Conservation (phyloP, 1,139 yeast genomes). For the Yamadazyma triangularis region DNA sequence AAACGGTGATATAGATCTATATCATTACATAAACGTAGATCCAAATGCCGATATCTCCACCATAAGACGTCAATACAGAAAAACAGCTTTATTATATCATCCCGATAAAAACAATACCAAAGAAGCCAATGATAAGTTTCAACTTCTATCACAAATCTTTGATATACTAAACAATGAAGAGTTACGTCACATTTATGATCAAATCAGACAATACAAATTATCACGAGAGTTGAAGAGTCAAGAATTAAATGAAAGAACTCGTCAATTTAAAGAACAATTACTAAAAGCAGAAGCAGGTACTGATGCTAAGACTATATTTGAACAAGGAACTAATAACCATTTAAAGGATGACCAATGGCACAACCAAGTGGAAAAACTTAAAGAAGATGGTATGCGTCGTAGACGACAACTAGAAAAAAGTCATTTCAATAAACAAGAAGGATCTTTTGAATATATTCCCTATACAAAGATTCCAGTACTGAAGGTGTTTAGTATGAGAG, state of each 20-base stretch:
- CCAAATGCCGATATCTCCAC: slow-evolving; percentile 43
- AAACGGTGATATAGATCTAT: slow-evolving; percentile 22
- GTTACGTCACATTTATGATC: slow-evolving; percentile 33
- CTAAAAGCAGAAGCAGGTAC: slow-evolving; percentile 24
- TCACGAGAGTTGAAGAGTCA: slow-evolving; percentile 11
- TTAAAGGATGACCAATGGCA: slow-evolving; percentile 9
- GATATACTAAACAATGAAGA: slow-evolving; percentile 31
- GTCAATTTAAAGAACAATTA: slow-evolving; percentile 30
- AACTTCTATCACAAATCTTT: slow-evolving; percentile 33
- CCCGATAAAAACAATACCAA: slow-evolving; percentile 48
- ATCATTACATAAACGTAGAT: slow-evolving; percentile 25
- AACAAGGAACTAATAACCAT: slow-evolving; percentile 6
- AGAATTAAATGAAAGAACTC: slow-evolving; percentile 22
- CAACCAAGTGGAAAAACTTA: slow-evolving; percentile 22
- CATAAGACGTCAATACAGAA: slow-evolving; percentile 78
- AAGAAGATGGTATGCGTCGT: slow-evolving; percentile 27
- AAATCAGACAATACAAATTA: slow-evolving; percentile 15
- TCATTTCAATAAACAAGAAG: slow-evolving; percentile 3
- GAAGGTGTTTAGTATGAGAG: slow-evolving; percentile 2
- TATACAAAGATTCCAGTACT: slow-evolving; percentile 16
- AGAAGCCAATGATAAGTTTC: slow-evolving; percentile 31
- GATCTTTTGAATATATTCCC: slow-evolving; percentile 18
- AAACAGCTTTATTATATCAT: slow-evolving; percentile 72
- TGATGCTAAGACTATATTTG: slow-evolving; percentile 7
- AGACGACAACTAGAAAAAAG: slow-evolving; percentile 20